Percentiles rank a stretch among this genome's conserved stretches.
phyloP scores from a whole-genome alignment of 192 early-diverging fungal species.

The Gaertneriomyces semiglobifer region DNA sequence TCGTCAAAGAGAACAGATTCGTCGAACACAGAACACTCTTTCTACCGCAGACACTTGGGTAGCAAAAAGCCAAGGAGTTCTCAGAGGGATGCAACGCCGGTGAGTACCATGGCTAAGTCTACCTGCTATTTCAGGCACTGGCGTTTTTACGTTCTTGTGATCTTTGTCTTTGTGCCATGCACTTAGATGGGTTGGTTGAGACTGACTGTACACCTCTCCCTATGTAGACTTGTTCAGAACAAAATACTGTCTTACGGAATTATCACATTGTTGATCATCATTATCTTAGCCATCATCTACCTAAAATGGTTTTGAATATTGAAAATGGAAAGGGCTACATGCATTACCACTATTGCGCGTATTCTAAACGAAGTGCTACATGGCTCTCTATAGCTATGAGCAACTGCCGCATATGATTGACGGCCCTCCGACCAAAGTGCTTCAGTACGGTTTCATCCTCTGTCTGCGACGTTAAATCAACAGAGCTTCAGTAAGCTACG shows the following conservation, averaged over 20 bases:
- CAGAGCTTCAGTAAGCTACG: too few species aligned
- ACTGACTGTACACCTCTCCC: background rate
- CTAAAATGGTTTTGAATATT: conserved; percentile 55
- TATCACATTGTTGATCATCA: conserved; percentile 70
- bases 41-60: conserved; percentile 55
- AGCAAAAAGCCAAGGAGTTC: conserved; percentile 49
- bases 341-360: too few species aligned
- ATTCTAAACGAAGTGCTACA: too few species aligned
- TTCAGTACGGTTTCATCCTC: too few species aligned
- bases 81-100: conserved; percentile 70
- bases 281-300: conserved; percentile 85
- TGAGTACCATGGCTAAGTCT: conserved; percentile 40
- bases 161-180: too few species aligned
- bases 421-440: too few species aligned
- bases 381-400: too few species aligned
- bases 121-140: too few species aligned
- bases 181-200: background rate
- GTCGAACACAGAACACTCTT: conserved; percentile 73
- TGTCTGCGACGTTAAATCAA: too few species aligned
- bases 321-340: too few species aligned
- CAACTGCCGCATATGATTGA: too few species aligned
- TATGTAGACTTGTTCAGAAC: conserved; percentile 74
- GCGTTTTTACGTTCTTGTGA: too few species aligned
- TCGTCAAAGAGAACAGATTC: conserved; percentile 87
- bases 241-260: conserved; percentile 86